phyloP scores from a whole-genome alignment of 192 early-diverging fungal genomes.

The Entomortierella parvispora region DNA sequence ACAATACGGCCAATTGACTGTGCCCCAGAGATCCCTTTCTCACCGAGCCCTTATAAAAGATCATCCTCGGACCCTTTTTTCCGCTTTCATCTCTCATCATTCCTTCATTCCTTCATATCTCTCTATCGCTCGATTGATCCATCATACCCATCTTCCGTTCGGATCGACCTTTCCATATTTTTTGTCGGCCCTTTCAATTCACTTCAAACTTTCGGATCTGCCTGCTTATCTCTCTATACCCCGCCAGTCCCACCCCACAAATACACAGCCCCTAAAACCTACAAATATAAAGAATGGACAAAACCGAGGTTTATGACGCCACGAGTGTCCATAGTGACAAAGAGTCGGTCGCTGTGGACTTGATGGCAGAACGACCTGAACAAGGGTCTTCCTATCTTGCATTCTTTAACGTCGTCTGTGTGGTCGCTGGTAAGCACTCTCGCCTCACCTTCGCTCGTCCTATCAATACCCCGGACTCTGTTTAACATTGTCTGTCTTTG shows the following conservation, averaged over 20 bases:
- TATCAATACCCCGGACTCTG: neutral
- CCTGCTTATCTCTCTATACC: too few species aligned
- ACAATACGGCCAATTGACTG: too few species aligned
- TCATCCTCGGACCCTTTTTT: neutral
- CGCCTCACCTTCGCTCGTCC: neutral
- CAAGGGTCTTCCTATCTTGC: slow-evolving; percentile 64
- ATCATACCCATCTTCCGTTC: too few species aligned
- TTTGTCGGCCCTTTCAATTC: too few species aligned
- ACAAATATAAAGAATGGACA: slow-evolving; percentile 18
- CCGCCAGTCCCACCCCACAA: too few species aligned
- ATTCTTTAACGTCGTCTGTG: slow-evolving; percentile 73
- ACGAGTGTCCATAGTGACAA: slow-evolving; percentile 25
- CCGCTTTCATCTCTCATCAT: neutral
- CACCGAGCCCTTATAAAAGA: too few species aligned
- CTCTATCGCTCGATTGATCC: too few species aligned
- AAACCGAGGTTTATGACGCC: slow-evolving; percentile 27
- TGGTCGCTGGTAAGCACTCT: slow-evolving; percentile 73
- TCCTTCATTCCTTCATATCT: too few species aligned
- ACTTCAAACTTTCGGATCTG: too few species aligned
- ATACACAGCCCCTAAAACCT: neutral
- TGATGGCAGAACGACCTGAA: slow-evolving; percentile 42
- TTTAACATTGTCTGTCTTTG: neutral
- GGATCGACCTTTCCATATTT: too few species aligned
- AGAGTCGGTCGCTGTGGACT: slow-evolving; percentile 28
- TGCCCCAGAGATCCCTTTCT: too few species aligned